phyloP scores from a whole-genome alignment of 768 basidiomycete genomes.

The Phallus indusiatus region DNA sequence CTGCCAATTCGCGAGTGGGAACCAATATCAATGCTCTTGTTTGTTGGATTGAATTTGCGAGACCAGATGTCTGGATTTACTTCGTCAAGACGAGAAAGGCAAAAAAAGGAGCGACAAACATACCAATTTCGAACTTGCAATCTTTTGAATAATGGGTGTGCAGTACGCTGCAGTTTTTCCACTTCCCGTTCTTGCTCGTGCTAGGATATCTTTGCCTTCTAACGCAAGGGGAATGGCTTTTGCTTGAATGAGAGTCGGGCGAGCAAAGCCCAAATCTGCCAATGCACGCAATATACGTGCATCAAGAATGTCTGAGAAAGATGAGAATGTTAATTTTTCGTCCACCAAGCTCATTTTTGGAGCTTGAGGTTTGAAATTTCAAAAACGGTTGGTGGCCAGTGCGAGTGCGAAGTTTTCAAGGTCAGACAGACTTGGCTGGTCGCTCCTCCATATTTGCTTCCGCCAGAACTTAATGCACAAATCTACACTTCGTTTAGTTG shows the following conservation, averaged over 20 bases:
- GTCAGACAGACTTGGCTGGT: background rate
- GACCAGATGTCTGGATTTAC: conserved; percentile 17
- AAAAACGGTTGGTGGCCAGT: too few relatives aligned
- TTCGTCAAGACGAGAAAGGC: background rate
- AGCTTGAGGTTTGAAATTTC: conserved; percentile 1
- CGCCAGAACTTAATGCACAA: background rate
- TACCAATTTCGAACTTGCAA: conserved; percentile 72
- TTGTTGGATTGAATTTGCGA: conserved; percentile 29
- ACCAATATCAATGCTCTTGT: conserved; percentile 77
- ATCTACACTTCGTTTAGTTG: background rate
- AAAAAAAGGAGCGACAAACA: conserved; percentile 23
- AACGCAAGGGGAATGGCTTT: conserved; percentile 90
- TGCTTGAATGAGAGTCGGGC: conserved; percentile 85
- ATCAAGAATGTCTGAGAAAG: conserved; percentile 75
- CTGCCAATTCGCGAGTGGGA: conserved; percentile 86
- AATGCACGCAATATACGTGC: conserved; percentile 78
- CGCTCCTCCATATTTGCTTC: background rate
- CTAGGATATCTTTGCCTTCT: conserved; percentile 83
- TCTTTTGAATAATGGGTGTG: conserved; percentile 83
- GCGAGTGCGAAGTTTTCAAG: background rate
- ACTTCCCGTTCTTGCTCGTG: conserved; percentile 88
- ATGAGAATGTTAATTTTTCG: conserved; percentile 27
- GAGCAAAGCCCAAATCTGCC: conserved; percentile 81
- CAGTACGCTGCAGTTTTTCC: conserved; percentile 98
- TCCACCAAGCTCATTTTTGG: conserved; percentile 15